Conservation (phyloP, 2,329 filamentous ascomycete genomes). For the Diaporthe aspalathi region DNA sequence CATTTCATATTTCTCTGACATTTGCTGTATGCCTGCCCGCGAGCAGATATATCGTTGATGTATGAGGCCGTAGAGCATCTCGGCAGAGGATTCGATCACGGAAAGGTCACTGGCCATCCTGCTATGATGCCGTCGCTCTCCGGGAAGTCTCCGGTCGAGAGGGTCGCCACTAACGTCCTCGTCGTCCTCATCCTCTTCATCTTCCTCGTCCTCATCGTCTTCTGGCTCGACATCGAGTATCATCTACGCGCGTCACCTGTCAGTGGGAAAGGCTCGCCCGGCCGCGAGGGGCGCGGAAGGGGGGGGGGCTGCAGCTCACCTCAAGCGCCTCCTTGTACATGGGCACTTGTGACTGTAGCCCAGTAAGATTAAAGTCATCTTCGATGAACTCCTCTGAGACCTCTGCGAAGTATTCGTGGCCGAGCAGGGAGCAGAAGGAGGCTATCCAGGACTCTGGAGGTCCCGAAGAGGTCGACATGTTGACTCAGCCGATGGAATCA, state of each 20-base stretch:
- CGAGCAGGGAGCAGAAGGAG: constrained; percentile 93
- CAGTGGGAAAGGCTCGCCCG: constrained; percentile 40
- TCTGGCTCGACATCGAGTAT: constrained; percentile 98
- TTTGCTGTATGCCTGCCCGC: constrained; percentile 94
- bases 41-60: constrained; percentile 99
- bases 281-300: constrained; percentile 2
- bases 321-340: constrained; percentile 99
- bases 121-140: constrained; percentile 80
- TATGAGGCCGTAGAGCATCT: constrained; percentile 97
- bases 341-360: constrained; percentile 91
- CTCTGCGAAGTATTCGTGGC: constrained; percentile 99
- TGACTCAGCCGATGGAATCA: constrained; percentile 39
- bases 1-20: constrained; percentile 99
- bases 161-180: constrained; percentile 77
- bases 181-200: constrained; percentile 81
- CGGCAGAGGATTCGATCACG: constrained; percentile 96
- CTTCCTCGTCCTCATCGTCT: constrained; percentile 88
- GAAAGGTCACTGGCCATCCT: constrained; percentile 93
- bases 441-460: constrained; percentile 94
- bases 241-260: constrained; percentile 68
- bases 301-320: constrained; percentile 53
- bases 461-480: constrained; percentile 71
- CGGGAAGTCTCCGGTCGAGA: constrained; percentile 63
- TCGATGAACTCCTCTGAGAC: constrained; percentile 99
- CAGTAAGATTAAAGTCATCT: constrained; percentile 99